phyloP scores from a whole-genome alignment of 2,329 filamentous ascomycete genomes.

The Ascochyta fabae region DNA sequence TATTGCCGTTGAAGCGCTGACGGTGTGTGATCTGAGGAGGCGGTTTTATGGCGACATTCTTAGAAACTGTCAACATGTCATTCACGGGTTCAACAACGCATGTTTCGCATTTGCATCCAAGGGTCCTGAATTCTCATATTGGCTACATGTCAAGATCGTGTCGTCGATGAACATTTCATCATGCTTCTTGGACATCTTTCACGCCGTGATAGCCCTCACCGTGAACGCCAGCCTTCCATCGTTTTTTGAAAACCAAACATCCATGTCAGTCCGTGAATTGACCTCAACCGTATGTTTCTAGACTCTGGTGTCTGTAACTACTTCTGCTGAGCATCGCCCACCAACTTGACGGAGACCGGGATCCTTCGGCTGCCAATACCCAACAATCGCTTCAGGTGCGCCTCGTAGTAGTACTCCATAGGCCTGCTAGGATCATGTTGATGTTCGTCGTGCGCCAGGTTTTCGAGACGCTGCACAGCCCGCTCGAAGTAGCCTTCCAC shows the following conservation, averaged over 20 bases:
- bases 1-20: background rate
- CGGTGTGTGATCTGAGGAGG: no score
- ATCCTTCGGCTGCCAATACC: constrained; percentile 20
- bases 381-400: constrained; percentile 33
- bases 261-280: background rate
- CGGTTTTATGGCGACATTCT: no score
- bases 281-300: background rate
- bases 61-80: no score
- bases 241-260: background rate
- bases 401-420: constrained; percentile 35
- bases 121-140: background rate
- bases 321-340: background rate
- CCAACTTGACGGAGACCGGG: constrained; percentile 24
- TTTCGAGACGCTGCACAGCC: constrained; percentile 34
- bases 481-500: constrained; percentile 35
- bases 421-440: constrained; percentile 23
- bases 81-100: background rate
- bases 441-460: constrained; percentile 42
- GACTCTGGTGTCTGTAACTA: background rate
- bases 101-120: background rate
- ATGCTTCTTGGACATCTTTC: background rate
- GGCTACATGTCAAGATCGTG: background rate
- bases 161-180: background rate
- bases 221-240: background rate
- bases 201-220: background rate